Base-by-base conservation (phyloP, 1,139 yeast genomes). In the Pichia sp. region DNA sequence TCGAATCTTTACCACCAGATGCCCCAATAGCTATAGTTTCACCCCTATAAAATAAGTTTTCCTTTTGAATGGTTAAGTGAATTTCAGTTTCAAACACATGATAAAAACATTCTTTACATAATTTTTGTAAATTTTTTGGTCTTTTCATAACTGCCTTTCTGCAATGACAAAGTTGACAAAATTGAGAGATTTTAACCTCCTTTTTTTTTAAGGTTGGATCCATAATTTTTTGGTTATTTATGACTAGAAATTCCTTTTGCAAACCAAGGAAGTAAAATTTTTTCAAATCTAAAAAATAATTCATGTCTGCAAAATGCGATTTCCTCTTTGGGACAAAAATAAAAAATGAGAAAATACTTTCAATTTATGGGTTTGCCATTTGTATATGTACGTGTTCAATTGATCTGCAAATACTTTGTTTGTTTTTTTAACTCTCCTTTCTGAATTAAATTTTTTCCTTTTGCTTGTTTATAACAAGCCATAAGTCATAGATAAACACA, bases 1-100 rank as follows among this genome's bases (percentile, higher is more conserved):
- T 95, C 5, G 97, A 89, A 66, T 95, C 99, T 64, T 95, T 95
- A 48, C 99, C 99, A 28, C 99, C 99, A 1, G 96, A 88, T 0
- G 99, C 99, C 16, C 99, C 99, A 30, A 95, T 91, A 18, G 98
- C 99, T 2, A 95, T 93, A 41, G 73, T 77, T 64, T 95, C 99
- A 18, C 97, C 98, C 1, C 73, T 75, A 36, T 80, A 67, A 63
- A 95, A 95, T 46, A 95, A 75, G 1, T 80, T 73, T 51, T 87
- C 84, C 46, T 80, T 75, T 13, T 76, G 73, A 50, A 95, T 91
- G 7, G 99, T 93, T 61, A 90, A 80, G 72, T 95, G 99, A 58
- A 95, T 87, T 66, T 95, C 99, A 0, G 96, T 87, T 69, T 95
- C 99, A 69, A 95, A 93, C 4, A 90, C 96, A 57, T 80, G 76